Evolutionary conservation across 257 asterid genomes (phyloP), one percentile per base, ranked within the genome.

Genomic region (Rhazya stricta): DNA sequence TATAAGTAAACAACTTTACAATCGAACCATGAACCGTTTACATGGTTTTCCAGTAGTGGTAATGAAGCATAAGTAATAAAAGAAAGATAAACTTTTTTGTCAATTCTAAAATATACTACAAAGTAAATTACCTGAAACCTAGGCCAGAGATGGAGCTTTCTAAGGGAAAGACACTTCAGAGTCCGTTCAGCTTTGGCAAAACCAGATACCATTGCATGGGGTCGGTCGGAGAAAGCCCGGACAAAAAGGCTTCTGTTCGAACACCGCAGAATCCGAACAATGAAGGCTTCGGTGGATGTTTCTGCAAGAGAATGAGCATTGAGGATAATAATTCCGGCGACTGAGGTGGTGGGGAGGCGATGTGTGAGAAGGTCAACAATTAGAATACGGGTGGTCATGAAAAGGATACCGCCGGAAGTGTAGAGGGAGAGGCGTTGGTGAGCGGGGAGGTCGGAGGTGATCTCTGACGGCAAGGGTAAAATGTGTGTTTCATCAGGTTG

Each of bases 111-210:
- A 68, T 11, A 4, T 0, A 16, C 12, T 18, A 66, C 41, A 9
- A 37, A 18, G 21, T 4, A 15, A 75, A 50, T 65, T 46, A 90
- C 98, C 97, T 94, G 99, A 84, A 94, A 94, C 69, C 99, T 86
- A 67, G 99, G 99, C 99, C 99, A 94, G n/a, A 94, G 91, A 80
- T 92, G 97, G 74, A 94, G 92, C 73, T 88, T 92, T 69, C 94
- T 86, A 72, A 94, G 87, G 36, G 77, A 91, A 74, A 94, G 90
- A 75, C 96, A 92, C 88, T 94, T 94, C 62, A 94, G 90, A 32
- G 80, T 87, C 79, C 97, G 85, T 77, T 92, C 97, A 21, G 98
- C 92, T 81, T 92, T 94, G 32, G 99, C 96, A 66, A 94, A 94
- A 62, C 99, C 98, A 36, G 99, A 86, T 50, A 92, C 92, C 96